Conservation (phyloP, 352 stramenopile species). For the Plasmopara halstedii region DNA sequence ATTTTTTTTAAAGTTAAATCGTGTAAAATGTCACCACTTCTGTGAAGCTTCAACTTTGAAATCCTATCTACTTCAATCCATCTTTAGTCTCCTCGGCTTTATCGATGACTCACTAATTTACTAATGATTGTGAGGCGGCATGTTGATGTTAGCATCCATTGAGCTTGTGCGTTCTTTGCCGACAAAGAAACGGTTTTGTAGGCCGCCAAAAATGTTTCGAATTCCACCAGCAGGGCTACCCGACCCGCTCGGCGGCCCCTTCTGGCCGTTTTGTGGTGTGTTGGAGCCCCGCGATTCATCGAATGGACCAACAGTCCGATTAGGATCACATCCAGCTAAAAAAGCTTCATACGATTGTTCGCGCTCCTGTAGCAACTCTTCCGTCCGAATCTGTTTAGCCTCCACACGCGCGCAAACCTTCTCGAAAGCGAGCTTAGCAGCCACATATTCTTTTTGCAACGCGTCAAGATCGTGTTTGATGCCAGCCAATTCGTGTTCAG, state of each 20-base stretch:
- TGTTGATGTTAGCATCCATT: conserved; percentile 36
- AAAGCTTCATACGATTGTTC: conserved; percentile 74
- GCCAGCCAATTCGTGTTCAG: conserved; percentile 59
- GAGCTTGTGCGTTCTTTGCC: conserved; percentile 52
- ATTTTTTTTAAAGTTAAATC: no score
- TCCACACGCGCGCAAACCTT: conserved; percentile 61
- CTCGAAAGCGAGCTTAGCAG: conserved; percentile 76
- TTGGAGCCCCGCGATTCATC: conserved; percentile 22
- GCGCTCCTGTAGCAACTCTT: conserved; percentile 59
- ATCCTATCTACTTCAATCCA: conserved; percentile 11
- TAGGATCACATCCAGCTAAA: conserved; percentile 48
- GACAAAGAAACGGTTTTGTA: conserved; percentile 66
- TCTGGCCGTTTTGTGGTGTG: conserved; percentile 27
- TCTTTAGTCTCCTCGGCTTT: conserved; percentile 4
- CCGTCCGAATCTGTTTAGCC: conserved; percentile 60
- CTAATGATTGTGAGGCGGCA: conserved; percentile 24
- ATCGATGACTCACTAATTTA: conserved; percentile 15
- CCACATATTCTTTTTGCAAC: conserved; percentile 73
- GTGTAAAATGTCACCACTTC: no score
- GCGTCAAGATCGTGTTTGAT: conserved; percentile 74
- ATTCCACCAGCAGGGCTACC: conserved; percentile 35
- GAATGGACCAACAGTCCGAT: conserved; percentile 9
- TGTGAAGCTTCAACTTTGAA: conserved; percentile 1
- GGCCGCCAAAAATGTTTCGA: conserved; percentile 58
- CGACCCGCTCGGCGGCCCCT: conserved; percentile 29